Base-by-base conservation (phyloP, 352 stramenopile species). In the Pythium brassicae region DNA sequence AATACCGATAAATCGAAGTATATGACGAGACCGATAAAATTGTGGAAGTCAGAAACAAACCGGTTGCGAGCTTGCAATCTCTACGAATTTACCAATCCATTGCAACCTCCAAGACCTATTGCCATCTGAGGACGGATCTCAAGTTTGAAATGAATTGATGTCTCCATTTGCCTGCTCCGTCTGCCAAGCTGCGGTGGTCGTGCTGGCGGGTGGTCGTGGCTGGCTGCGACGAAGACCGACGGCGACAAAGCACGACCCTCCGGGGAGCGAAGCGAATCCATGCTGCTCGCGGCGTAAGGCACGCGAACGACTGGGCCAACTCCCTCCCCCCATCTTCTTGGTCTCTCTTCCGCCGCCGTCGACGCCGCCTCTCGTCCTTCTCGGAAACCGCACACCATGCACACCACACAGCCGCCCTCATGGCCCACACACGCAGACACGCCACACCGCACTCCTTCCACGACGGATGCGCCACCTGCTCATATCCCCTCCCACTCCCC, bases 391-490 rank as follows among this genome's bases (percentile, higher is more conserved):
- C 32, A 51, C 44, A 45, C 39, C 39, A 45, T 15, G 39, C 39
- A 23, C 39, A 45, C 39, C 39, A 19, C 39, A 19, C 39, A 45
- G 15, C 10, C 39, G 39, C 39, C 19, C 19, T 19, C 39, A 45
- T 2, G 6, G n/a, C 39, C 19, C 39, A 20, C 19, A 45, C 39
- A 45, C 17, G 17, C 39, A 45, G 39, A 46, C 26, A 25, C 29
- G 17, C 29, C 53, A 59, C 43, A 59, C 53, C 53, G 50, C 46
- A 59, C 53, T 44, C 43, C 22, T 37, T 27, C 39, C 9, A 37
- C 27, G n/a, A 20, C 39, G 5, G 17, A 19, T 6, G 10, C 39
- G n/a, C 15, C 39, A 23, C 20, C 37, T 27, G 2, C 43, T 17
- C 22, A n/a, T 17, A 17, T 20, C 42, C 48, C 27, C 32, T 25